Evolutionary conservation across 345 rosid species (phyloP).

Genomic region (Aquilaria malaccensis): DNA sequence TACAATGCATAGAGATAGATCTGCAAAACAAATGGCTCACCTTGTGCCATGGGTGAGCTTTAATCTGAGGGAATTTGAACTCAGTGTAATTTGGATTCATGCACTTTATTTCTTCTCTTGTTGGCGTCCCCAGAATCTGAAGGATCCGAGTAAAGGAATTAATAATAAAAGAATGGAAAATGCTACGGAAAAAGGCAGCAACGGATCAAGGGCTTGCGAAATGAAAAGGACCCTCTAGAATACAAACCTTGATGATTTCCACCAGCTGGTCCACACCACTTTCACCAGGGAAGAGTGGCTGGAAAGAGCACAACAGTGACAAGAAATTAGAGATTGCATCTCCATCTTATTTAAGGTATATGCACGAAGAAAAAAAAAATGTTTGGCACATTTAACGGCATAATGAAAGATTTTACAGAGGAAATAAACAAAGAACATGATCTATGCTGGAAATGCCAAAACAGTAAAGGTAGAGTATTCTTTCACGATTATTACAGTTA

Average conservation of each 20-base stretch:
- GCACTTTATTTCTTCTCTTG: conserved; percentile 96
- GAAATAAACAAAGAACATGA: no score
- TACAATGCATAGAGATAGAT: conserved; percentile 5
- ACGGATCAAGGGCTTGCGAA: neutral
- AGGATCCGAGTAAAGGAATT: conserved; percentile 2
- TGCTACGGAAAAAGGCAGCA: neutral
- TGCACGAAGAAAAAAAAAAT: no score
- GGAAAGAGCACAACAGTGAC: conserved; percentile 21
- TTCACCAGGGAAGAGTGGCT: conserved; percentile 97
- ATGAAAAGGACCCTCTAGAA: neutral
- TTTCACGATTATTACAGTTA: neutral
- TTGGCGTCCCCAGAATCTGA: conserved; percentile 92
- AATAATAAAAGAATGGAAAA: neutral
- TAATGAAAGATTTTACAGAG: no score
- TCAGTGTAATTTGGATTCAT: conserved; percentile 98
- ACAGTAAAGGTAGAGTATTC: neutral
- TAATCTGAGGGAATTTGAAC: conserved; percentile 96
- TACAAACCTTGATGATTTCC: conserved; percentile 86
- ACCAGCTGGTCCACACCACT: conserved; percentile 97
- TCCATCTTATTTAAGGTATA: neutral
- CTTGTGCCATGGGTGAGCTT: conserved; percentile 99
- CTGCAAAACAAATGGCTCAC: conserved; percentile 22
- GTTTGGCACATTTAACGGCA: no score
- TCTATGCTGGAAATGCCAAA: neutral
- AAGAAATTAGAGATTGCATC: conserved; percentile 10